Percentiles rank a stretch among this genome's conserved stretches.
Evolutionary conservation across 306 rosid species (phyloP).

Genomic region (Albizia julibrissin): DNA sequence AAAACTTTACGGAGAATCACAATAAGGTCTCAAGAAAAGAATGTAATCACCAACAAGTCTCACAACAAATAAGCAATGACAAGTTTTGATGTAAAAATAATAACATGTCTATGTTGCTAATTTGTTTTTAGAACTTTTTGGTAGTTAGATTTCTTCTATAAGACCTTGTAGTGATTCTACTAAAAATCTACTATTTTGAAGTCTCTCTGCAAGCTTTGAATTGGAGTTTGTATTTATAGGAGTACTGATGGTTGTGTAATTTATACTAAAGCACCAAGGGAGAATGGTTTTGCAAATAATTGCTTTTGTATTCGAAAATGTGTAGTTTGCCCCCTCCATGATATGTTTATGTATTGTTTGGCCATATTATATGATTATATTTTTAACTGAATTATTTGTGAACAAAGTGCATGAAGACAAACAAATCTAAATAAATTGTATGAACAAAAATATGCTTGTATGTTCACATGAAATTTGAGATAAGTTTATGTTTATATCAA

Average conservation of each 20-base stretch:
- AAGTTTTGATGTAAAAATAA: no score
- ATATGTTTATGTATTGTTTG: not conserved
- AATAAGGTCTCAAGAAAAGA: no score
- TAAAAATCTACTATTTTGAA: no score
- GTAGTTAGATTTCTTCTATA: no score
- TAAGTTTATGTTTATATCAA: not conserved
- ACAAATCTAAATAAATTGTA: not conserved
- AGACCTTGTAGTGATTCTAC: no score
- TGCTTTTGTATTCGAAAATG: no score
- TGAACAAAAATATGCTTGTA: not conserved
- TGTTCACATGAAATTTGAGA: not conserved
- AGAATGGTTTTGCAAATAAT: not conserved
- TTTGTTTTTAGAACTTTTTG: no score
- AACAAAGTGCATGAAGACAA: not conserved
- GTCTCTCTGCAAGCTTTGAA: not conserved
- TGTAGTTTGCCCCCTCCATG: not conserved
- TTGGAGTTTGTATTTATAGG: not conserved
- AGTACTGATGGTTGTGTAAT: not conserved
- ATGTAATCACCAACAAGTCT: no score
- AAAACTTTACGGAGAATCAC: no score
- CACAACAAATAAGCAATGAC: no score
- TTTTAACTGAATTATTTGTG: not conserved
- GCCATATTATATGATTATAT: not conserved
- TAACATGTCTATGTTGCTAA: no score
- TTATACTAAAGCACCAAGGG: not conserved